Evolutionary conservation across 179 eudicot species (phyloP), one percentile per base, ranked within the genome.

Genomic region (Vitellaria paradoxa): DNA sequence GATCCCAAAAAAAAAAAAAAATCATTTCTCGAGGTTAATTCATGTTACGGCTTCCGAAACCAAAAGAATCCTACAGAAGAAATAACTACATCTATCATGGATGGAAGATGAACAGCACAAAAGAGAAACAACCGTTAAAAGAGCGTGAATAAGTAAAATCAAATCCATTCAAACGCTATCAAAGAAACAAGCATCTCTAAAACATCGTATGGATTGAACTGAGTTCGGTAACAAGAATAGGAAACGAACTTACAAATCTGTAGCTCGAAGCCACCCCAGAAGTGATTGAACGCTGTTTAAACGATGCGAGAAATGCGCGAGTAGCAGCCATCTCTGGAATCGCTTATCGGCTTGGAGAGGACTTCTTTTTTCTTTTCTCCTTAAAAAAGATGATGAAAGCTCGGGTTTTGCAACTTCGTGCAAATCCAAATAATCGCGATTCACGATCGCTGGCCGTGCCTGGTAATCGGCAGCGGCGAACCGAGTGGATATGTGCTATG

Each of bases 221-320:
- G 42, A 67, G 47, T 37, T 12, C 46, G 6, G 13, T 0, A 20
- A 18, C 9, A 42, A 23, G 21, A 46, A 77, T 15, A 49, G 59
- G 23, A 15, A 46, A 70, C 26, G 55, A 73, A 78, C 84, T 84
- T 81, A 91, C 96, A 30, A 82, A 84, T 81, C 96, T 84, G 21
- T 69, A 66, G 60, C 72, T 52, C 42, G 79, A 68, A 14, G 80
- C 6, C 23, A 53, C n/a, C 4, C 68, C 81, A 71, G 66, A 70
- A 60, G 80, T 57, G 79, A 76, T 67, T 23, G 84, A 79, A 76
- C 82, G 88, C 40, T 70, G 69, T 56, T 80, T 81, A 71, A 82
- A 76, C 65, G 84, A 79, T 80, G 82, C 69, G 76, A 87, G 66
- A 70, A 85, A 74, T 37, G 84, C 79, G 21, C 80, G 82, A 72